Conservation (phyloP, 306 rosid species). For the Psophocarpus tetragonolobus region DNA sequence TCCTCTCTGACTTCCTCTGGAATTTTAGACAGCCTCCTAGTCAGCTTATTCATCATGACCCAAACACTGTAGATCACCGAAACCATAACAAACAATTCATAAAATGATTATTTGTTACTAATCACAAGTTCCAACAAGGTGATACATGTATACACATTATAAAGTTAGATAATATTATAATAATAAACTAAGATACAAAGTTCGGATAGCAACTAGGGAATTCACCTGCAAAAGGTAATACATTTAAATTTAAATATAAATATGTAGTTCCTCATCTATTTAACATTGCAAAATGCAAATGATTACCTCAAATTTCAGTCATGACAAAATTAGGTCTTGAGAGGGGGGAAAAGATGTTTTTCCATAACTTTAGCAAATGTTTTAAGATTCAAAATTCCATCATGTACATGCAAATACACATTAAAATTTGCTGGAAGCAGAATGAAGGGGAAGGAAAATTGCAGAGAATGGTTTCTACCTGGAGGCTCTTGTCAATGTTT, state of each 20-base stretch:
- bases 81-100: conserved; percentile 34
- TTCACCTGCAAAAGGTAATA: conserved; percentile 3
- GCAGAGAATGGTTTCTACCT: conserved; percentile 52
- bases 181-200: not conserved
- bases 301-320: conserved; percentile 1
- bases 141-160: not conserved
- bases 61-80: conserved; percentile 71
- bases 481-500: conserved; percentile 83
- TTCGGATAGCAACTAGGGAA: not conserved
- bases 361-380: not conserved
- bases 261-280: not conserved
- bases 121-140: not conserved
- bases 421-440: conserved; percentile 11
- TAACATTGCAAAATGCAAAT: conserved; percentile 12
- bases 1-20: conserved; percentile 92
- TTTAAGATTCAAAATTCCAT: not conserved
- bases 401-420: conserved; percentile 18
- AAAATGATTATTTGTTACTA: conserved; percentile 2
- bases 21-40: conserved; percentile 89
- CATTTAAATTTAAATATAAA: conserved; percentile 3
- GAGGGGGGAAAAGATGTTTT: not conserved
- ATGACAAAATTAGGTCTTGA: not conserved
- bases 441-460: conserved; percentile 17
- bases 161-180: not conserved
- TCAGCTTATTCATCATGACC: conserved; percentile 99